These are phyloP conservation scores for Sextonia rubra DNA, from an alignment of 164 flowering plant species.

Conservation along the genomic window DNA sequence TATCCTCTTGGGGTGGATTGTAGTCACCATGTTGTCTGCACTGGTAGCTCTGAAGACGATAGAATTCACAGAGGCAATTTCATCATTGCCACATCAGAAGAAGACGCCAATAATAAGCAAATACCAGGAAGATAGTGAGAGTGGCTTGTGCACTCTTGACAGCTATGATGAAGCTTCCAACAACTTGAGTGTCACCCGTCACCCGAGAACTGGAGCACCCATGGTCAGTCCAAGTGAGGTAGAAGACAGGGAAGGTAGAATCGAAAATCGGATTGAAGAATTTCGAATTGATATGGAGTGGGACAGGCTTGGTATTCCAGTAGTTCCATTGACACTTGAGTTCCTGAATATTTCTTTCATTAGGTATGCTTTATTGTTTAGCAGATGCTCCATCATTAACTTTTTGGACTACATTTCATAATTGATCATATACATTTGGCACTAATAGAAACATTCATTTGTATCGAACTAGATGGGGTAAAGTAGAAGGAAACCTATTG, in stretches of 20 bases:
- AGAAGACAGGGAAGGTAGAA: conserved; percentile 1
- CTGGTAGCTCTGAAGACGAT: conserved; percentile 21
- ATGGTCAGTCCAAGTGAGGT: conserved; percentile 1
- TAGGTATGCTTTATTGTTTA: conserved; percentile 10
- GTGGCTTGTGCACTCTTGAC: conserved; percentile 1
- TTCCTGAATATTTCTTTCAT: conserved; percentile 20
- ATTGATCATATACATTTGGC: no score
- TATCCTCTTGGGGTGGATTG: conserved; percentile 18
- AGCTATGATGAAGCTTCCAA: conserved; percentile 1
- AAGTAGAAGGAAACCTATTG: no score
- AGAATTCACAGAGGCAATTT: conserved; percentile 20
- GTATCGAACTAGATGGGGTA: no score
- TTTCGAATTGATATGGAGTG: conserved; percentile 16
- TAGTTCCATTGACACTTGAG: conserved; percentile 20
- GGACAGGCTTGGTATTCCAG: conserved; percentile 17
- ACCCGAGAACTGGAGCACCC: conserved; percentile 4
- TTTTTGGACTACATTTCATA: no score
- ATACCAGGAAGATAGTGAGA: conserved; percentile 10
- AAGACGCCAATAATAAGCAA: conserved; percentile 12
- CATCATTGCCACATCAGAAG: conserved; percentile 22
- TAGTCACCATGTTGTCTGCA: conserved; percentile 20
- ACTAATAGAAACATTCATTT: no score
- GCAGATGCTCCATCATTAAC: background rate
- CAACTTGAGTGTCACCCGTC: background rate
- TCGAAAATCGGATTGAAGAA: conserved; percentile 9